Percentiles rank a stretch among this genome's conserved stretches.
Conservation (phyloP, 1,284 basidiomycete species). For the Clitocybe nebularis region DNA sequence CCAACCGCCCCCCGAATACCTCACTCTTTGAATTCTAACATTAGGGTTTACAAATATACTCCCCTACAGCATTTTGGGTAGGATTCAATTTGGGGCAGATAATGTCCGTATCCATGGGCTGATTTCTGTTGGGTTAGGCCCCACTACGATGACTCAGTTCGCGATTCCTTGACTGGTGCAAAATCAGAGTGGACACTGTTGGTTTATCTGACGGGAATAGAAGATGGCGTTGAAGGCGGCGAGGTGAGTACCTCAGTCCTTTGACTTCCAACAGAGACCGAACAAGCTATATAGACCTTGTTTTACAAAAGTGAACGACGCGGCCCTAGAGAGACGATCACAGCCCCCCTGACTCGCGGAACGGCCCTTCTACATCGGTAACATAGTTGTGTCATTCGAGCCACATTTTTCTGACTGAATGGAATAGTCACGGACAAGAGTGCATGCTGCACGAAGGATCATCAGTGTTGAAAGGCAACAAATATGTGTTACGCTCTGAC, state of each 20-base stretch:
- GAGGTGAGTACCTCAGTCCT: slow-evolving; percentile 40
- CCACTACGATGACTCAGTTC: slow-evolving; percentile 73
- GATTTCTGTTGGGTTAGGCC: slow-evolving; percentile 29
- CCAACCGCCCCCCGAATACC: slow-evolving; percentile 32
- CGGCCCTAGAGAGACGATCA: slow-evolving; percentile 49
- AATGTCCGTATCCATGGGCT: background rate
- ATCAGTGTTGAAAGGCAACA: slow-evolving; percentile 59
- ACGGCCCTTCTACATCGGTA: slow-evolving; percentile 72
- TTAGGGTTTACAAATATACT: slow-evolving; percentile 67
- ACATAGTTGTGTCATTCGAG: slow-evolving; percentile 12
- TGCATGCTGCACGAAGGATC: slow-evolving; percentile 80
- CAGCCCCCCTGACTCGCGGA: slow-evolving; percentile 60
- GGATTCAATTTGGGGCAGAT: too few relatives aligned
- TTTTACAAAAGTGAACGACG: slow-evolving; percentile 63
- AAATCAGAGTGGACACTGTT: slow-evolving; percentile 80
- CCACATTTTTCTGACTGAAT: background rate
- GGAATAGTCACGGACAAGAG: slow-evolving; percentile 63
- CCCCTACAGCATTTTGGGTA: slow-evolving; percentile 66
- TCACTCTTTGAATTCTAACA: slow-evolving; percentile 65
- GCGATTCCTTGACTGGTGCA: slow-evolving; percentile 49
- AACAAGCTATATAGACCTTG: slow-evolving; percentile 44
- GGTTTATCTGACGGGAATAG: slow-evolving; percentile 68
- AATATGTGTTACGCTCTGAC: slow-evolving; percentile 77
- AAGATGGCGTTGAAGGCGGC: slow-evolving; percentile 74
- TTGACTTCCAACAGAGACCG: background rate